Evolutionary conservation across 2,329 filamentous ascomycete genomes (phyloP).

Genomic region (Ophiostoma himal-ulmi): DNA sequence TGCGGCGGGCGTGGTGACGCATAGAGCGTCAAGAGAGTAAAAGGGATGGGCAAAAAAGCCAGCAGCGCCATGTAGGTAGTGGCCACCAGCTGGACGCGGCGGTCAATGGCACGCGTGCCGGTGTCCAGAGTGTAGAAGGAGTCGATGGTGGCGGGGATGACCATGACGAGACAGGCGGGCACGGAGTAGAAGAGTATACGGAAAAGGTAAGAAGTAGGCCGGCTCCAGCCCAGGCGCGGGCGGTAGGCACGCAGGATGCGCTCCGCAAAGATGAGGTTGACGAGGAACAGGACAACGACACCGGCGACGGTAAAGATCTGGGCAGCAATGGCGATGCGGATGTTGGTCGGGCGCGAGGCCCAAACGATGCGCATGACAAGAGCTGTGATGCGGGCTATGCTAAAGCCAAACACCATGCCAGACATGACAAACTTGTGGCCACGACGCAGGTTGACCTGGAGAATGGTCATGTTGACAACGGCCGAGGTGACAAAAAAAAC

Average conservation of each 20-base stretch:
- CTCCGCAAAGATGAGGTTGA: conserved; percentile 73
- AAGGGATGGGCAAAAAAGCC: conserved; percentile 60
- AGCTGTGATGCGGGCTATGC: conserved; percentile 48
- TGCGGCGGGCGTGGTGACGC: conserved; percentile 33
- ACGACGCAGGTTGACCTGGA: conserved; percentile 45
- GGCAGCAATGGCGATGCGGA: conserved; percentile 51
- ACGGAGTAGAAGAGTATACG: conserved; percentile 51
- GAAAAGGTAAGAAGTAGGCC: conserved; percentile 46
- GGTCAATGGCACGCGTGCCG: conserved; percentile 46
- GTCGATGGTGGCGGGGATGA: conserved; percentile 60
- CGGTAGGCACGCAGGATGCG: conserved; percentile 69
- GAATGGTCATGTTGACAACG: conserved; percentile 52
- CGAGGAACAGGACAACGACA: conserved; percentile 66
- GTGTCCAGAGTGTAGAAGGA: conserved; percentile 59
- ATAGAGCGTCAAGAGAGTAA: conserved; percentile 47
- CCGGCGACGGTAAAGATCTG: conserved; percentile 68
- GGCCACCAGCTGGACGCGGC: conserved; percentile 59
- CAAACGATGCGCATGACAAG: conserved; percentile 49
- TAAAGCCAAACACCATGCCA: conserved; percentile 53
- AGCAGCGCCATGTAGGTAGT: conserved; percentile 57
- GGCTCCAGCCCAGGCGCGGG: conserved; percentile 64
- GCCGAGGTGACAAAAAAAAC: conserved; percentile 51
- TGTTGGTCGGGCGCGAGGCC: conserved; percentile 40
- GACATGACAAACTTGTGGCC: conserved; percentile 57
- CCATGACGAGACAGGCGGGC: conserved; percentile 55